Evolutionary conservation across 2,329 filamentous ascomycete genomes (phyloP).

Genomic region (Delphinella strobiligena): DNA sequence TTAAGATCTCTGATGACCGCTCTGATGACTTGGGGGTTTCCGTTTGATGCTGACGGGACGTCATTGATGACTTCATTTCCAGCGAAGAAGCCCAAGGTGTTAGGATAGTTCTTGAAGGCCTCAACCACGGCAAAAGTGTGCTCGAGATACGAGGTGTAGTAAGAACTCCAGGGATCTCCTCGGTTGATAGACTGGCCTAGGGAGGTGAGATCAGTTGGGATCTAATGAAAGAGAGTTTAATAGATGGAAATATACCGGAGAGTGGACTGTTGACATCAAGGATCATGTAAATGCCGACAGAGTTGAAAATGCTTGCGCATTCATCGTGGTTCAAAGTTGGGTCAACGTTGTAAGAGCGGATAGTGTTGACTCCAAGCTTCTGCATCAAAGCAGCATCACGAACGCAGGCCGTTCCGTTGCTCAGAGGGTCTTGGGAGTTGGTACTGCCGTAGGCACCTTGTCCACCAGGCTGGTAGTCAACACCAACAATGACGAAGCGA

Average conservation of each 20-base stretch:
- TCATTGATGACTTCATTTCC: slow-evolving; percentile 58
- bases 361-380: slow-evolving; percentile 50
- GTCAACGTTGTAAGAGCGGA: slow-evolving; percentile 53
- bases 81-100: slow-evolving; percentile 54
- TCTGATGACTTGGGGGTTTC: slow-evolving; percentile 47
- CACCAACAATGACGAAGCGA: slow-evolving; percentile 50
- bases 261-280: slow-evolving; percentile 54
- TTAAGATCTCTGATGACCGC: slow-evolving; percentile 57
- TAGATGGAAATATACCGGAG: slow-evolving; percentile 9
- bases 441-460: slow-evolving; percentile 43
- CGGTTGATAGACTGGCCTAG: slow-evolving; percentile 44
- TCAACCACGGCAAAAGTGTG: slow-evolving; percentile 53
- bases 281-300: slow-evolving; percentile 54
- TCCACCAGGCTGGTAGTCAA: slow-evolving; percentile 55
- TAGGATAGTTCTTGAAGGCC: slow-evolving; percentile 54
- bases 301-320: slow-evolving; percentile 49
- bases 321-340: slow-evolving; percentile 43
- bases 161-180: slow-evolving; percentile 40
- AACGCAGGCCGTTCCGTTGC: slow-evolving; percentile 44
- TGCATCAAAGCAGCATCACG: slow-evolving; percentile 54
- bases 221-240: too few relatives aligned
- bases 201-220: too few relatives aligned
- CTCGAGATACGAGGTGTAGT: slow-evolving; percentile 42
- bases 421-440: slow-evolving; percentile 41
- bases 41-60: slow-evolving; percentile 18